Base-by-base conservation (phyloP, 2,329 filamentous ascomycete species). In the Stromatinia cepivora region DNA sequence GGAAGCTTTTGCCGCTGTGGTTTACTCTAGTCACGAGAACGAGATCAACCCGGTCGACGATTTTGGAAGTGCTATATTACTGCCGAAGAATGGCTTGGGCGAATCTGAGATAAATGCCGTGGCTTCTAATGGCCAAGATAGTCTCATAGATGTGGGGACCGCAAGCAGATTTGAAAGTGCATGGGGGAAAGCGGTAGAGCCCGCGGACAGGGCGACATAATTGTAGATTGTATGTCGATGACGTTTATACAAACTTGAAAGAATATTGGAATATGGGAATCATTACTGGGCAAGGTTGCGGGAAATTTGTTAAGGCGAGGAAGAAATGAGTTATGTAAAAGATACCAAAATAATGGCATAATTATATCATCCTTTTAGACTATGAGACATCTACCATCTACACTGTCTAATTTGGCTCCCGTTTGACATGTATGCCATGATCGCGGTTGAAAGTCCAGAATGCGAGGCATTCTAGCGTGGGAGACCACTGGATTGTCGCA, bases 21-120 rank as follows among this genome's bases (percentile, higher is more conserved):
- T 96, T 52, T 96, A 95, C 79, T 92, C 89, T 64, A 94, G 90
- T 78, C 95, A 96, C 79, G 95, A 88, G 87, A 87, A 83, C 72
- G 88, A 90, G 80, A 86, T 90, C 69, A 82, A 80, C 25, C 77
- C 76, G 1, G 69, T 76, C 59, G 70, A 72, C 13, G 73, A 72
- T 11, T 71, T 75, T 58, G 70, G 63, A 15, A 72, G 69, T 59
- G 66, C 69, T 28, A 48, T 72, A 2, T 71, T 75, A 7, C 66
- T 71, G 9, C 61, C 71, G 52, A 73, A 73, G 50, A 71, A 72
- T 59, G 66, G 64, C 2, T 69, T 70, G 36, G 67, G 52, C 39
- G 71, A 67, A 39, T 59, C 69, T 63, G 71, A 73, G 54, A 70
- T 73, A 17, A 64, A 58, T 20, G 70, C 68, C 15, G 62, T 70